phyloP scores from a whole-genome alignment of 306 rosid genomes.

The Rubus parviflorus region DNA sequence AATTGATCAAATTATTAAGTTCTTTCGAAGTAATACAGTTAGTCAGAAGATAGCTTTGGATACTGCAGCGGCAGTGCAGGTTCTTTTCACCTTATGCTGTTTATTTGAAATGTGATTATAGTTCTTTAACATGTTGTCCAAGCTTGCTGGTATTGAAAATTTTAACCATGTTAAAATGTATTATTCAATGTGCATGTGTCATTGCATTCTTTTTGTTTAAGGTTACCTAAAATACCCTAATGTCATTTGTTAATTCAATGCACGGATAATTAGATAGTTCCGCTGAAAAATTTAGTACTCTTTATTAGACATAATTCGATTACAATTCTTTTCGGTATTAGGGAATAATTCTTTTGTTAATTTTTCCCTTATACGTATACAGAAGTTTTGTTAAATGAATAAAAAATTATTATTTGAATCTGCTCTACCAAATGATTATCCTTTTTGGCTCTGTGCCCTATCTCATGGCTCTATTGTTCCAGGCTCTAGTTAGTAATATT shows the following conservation, averaged over 20 bases:
- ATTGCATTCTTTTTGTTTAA: not conserved
- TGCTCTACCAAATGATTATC: too few relatives aligned
- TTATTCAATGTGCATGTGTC: not conserved
- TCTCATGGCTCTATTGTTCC: too few relatives aligned
- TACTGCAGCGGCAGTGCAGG: constrained; percentile 99
- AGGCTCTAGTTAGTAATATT: too few relatives aligned
- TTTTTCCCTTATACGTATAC: not conserved
- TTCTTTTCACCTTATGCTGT: constrained; percentile 25
- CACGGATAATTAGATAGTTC: not conserved
- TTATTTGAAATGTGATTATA: constrained; percentile 21
- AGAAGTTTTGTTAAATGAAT: too few relatives aligned
- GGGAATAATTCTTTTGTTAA: not conserved
- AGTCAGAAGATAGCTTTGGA: constrained; percentile 88
- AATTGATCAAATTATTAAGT: constrained; percentile 70
- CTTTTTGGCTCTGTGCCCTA: too few relatives aligned
- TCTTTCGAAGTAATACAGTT: constrained; percentile 72
- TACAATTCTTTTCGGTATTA: not conserved
- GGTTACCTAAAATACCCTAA: not conserved
- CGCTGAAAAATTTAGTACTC: not conserved
- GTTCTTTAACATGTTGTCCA: not conserved
- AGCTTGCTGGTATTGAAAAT: constrained; percentile 18
- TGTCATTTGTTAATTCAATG: not conserved
- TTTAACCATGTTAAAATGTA: not conserved
- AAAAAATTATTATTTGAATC: too few relatives aligned
- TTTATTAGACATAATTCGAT: not conserved